phyloP scores from a whole-genome alignment of 176 grass and related monocot genomes.

The Lolium multiflorum region DNA sequence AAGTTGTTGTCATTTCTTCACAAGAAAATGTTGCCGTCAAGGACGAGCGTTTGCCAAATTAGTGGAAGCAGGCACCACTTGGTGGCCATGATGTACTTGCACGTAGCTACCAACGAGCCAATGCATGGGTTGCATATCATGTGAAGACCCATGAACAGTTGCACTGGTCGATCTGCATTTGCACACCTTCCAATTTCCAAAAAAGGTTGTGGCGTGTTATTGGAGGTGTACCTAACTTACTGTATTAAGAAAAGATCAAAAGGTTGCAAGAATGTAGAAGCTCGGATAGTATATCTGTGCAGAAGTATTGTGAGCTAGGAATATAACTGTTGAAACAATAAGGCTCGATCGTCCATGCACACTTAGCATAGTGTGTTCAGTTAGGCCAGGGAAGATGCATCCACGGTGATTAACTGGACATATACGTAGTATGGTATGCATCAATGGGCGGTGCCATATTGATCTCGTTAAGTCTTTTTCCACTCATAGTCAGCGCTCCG shows the following conservation, averaged over 20 bases:
- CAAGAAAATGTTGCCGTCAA: background rate
- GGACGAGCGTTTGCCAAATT: background rate
- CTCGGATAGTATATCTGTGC: background rate
- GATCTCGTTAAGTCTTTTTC: background rate
- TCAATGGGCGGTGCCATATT: background rate
- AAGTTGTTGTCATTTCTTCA: background rate
- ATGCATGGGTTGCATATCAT: constrained; percentile 2
- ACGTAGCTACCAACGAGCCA: background rate
- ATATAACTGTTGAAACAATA: constrained; percentile 4
- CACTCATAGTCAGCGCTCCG: background rate
- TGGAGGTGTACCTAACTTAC: constrained; percentile 38
- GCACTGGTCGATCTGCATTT: constrained; percentile 10
- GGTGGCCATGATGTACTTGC: background rate
- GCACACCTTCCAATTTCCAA: constrained; percentile 40
- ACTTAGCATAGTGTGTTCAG: background rate
- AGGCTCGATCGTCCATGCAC: background rate
- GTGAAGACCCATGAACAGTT: constrained; percentile 30
- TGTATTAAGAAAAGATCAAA: background rate
- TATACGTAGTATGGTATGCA: background rate
- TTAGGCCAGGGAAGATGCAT: background rate
- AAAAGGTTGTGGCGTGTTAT: constrained; percentile 17
- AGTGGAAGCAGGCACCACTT: constrained; percentile 36
- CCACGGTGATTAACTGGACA: background rate
- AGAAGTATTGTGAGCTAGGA: constrained; percentile 2
- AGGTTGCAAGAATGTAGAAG: constrained; percentile 22